Conservation (phyloP, 164 flowering plant genomes). For the Tetracentron sinense region DNA sequence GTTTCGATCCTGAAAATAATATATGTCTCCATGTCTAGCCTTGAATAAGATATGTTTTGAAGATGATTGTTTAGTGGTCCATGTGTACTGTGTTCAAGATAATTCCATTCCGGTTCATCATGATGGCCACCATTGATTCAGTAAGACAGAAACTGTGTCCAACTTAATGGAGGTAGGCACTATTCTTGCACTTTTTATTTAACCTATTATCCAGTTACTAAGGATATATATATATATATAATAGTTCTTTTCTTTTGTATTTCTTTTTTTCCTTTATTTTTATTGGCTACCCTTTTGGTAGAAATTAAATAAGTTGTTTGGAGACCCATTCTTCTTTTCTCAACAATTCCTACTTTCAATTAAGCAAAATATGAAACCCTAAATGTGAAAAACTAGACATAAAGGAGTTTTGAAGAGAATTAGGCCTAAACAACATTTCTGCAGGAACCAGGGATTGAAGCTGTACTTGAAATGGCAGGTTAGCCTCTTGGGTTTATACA, state of each 20-base stretch:
- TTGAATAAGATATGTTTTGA: slow-evolving; percentile 1
- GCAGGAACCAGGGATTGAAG: too few species aligned
- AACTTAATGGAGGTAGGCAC: slow-evolving; percentile 9
- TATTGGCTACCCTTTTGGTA: too few species aligned
- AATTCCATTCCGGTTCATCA: slow-evolving; percentile 4
- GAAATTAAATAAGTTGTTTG: neutral
- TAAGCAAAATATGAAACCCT: neutral
- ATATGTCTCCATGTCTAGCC: neutral
- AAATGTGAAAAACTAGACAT: too few species aligned
- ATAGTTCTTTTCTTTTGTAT: neutral
- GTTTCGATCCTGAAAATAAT: neutral
- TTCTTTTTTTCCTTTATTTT: too few species aligned
- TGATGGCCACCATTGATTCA: slow-evolving; percentile 6
- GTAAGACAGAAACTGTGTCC: neutral
- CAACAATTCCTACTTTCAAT: neutral
- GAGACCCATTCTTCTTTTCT: slow-evolving; percentile 3
- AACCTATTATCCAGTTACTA: neutral
- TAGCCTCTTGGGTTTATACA: too few species aligned
- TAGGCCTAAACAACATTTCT: too few species aligned
- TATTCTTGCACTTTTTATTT: slow-evolving; percentile 7
- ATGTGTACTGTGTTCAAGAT: slow-evolving; percentile 9
- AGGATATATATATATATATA: neutral
- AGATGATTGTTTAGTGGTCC: slow-evolving; percentile 12
- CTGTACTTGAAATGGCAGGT: too few species aligned
- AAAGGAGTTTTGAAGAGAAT: too few species aligned